A percentile compares a stretch with the other conserved stretches of the same genome.
Evolutionary conservation across 768 basidiomycete genomes (phyloP).

Genomic region (Phylloporus sp.): DNA sequence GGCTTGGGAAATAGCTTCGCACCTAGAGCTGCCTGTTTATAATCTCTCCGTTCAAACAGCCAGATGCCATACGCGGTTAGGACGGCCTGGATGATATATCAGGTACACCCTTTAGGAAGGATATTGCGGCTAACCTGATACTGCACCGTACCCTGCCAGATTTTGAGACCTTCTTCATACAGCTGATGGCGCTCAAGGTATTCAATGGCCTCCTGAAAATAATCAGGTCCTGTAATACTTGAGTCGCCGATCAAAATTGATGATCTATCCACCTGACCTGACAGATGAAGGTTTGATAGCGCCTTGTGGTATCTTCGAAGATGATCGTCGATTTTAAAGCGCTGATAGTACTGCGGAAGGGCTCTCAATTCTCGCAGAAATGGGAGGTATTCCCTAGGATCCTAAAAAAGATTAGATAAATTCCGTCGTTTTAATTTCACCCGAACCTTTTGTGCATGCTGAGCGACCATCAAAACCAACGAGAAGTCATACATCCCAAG

Average conservation of each 20-base stretch:
- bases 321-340: conserved; percentile 91
- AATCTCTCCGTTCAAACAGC: conserved; percentile 82
- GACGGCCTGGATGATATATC: conserved; percentile 46
- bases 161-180: conserved; percentile 65
- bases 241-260: neutral
- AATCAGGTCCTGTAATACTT: conserved; percentile 47
- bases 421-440: conserved; percentile 3
- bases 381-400: conserved; percentile 95
- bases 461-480: conserved; percentile 91
- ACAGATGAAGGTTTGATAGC: conserved; percentile 64
- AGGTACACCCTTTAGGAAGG: conserved; percentile 1
- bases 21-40: conserved; percentile 82
- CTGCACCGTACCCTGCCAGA: conserved; percentile 67
- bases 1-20: conserved; percentile 9
- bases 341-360: conserved; percentile 71
- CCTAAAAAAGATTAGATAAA: conserved; percentile 46
- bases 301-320: conserved; percentile 75
- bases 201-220: conserved; percentile 74
- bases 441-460: conserved; percentile 88
- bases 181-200: conserved; percentile 80
- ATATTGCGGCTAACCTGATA: conserved; percentile 47
- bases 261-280: conserved; percentile 45
- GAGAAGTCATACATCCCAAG: conserved; percentile 99
- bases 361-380: conserved; percentile 89
- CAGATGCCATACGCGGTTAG: conserved; percentile 80